phyloP scores from a whole-genome alignment of 352 stramenopile species.

The Phytophthora pinifolia region DNA sequence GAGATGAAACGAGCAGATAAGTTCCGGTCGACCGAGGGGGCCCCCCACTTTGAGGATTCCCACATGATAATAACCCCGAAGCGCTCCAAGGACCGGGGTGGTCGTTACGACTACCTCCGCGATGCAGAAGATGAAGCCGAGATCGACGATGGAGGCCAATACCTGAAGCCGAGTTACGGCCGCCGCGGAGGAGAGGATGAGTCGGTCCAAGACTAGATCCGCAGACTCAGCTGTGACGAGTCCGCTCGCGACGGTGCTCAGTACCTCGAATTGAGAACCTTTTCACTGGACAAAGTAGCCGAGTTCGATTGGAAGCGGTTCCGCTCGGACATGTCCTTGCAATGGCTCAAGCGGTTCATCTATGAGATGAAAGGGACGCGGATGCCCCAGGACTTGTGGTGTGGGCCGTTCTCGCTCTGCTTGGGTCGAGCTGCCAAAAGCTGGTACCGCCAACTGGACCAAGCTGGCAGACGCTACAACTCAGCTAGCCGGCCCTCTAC shows the following conservation, averaged over 20 bases:
- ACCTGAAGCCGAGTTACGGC: too few relatives aligned
- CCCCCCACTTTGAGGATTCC: too few relatives aligned
- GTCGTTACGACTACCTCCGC: too few relatives aligned
- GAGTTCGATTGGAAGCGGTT: background rate
- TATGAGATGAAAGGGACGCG: conserved; percentile 18
- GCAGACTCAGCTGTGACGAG: background rate
- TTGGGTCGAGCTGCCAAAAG: background rate
- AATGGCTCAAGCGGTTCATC: conserved; percentile 14
- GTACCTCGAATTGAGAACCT: background rate
- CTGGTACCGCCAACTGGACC: too few relatives aligned
- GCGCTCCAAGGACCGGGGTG: too few relatives aligned
- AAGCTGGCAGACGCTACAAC: too few relatives aligned
- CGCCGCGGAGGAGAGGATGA: background rate
- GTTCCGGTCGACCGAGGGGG: too few relatives aligned
- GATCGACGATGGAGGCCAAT: too few relatives aligned
- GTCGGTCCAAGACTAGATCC: background rate
- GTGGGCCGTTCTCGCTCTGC: conserved; percentile 3
- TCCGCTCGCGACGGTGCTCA: background rate
- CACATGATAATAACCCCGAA: too few relatives aligned
- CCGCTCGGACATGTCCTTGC: background rate
- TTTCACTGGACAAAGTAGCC: background rate
- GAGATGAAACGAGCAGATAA: too few relatives aligned
- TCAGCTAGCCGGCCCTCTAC: too few relatives aligned
- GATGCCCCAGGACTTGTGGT: conserved; percentile 5
- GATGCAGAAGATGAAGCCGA: too few relatives aligned